Evolutionary conservation across 2,329 filamentous ascomycete species (phyloP).

Genomic region (Celoporthe dispersa): DNA sequence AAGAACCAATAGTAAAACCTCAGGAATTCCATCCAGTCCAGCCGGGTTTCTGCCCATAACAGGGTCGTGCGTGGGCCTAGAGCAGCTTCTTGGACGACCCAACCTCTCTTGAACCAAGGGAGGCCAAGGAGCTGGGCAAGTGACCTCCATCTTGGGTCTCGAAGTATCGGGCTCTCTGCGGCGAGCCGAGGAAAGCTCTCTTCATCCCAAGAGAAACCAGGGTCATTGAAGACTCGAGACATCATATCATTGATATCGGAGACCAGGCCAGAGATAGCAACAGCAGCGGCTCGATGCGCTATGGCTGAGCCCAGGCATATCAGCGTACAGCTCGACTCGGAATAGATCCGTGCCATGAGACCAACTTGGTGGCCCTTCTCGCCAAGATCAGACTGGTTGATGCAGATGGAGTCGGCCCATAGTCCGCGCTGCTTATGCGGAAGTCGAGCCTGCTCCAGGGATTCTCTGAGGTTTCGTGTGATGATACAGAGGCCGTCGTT

Average conservation of each 20-base stretch:
- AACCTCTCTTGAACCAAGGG: background rate
- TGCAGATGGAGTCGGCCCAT: background rate
- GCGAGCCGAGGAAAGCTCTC: background rate
- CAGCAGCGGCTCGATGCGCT: background rate
- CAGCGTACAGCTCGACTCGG: background rate
- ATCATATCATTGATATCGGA: background rate
- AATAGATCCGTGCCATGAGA: background rate
- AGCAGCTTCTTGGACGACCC: background rate
- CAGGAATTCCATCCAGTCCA: background rate
- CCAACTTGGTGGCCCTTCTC: background rate
- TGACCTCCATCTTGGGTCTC: background rate
- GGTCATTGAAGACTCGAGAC: background rate
- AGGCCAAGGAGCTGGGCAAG: background rate
- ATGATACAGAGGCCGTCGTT: background rate
- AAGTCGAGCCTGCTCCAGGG: background rate
- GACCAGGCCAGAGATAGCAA: background rate
- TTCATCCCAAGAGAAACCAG: background rate
- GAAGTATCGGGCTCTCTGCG: background rate
- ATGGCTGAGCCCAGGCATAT: background rate
- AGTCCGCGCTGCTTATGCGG: background rate
- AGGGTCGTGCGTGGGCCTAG: background rate
- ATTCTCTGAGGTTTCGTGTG: background rate
- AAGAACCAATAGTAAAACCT: background rate
- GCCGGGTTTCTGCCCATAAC: background rate
- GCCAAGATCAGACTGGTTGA: background rate